These are phyloP conservation scores for Mycena leptocephala DNA, from an alignment of 768 basidiomycete genomes.

Conservation along the genomic window DNA sequence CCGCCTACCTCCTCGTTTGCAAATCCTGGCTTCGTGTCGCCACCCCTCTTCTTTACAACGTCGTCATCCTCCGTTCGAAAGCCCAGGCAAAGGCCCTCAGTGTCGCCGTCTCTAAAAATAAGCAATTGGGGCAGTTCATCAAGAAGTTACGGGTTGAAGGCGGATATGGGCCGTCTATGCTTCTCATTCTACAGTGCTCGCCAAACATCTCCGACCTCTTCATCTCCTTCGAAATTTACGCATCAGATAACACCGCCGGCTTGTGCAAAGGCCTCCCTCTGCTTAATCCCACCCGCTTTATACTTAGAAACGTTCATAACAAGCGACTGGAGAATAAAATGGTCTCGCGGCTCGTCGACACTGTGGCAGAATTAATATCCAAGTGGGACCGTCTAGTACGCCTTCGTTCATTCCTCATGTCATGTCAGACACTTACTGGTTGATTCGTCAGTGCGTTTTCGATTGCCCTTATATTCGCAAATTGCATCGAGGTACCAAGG, in stretches of 20 bases:
- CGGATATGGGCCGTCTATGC: not conserved
- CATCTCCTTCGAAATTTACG: not conserved
- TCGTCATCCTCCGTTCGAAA: slow-evolving; percentile 43
- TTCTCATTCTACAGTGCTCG: not conserved
- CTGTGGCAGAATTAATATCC: not conserved
- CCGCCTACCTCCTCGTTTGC: slow-evolving; percentile 40
- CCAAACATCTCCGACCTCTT: slow-evolving; percentile 1
- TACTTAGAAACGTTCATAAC: not conserved
- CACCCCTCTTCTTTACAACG: slow-evolving; percentile 44
- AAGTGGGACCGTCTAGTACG: slow-evolving; percentile 19
- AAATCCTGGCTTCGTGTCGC: slow-evolving; percentile 47
- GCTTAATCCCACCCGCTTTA: slow-evolving; percentile 21
- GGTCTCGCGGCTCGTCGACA: not conserved
- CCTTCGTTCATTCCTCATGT: not conserved
- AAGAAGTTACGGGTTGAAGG: not conserved
- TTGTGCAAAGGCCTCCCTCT: slow-evolving; percentile 18
- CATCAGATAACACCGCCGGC: slow-evolving; percentile 9
- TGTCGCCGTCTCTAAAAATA: slow-evolving; percentile 23
- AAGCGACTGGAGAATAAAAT: slow-evolving; percentile 9
- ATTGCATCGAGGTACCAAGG: not conserved
- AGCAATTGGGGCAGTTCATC: slow-evolving; percentile 20
- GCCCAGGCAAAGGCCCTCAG: slow-evolving; percentile 45
- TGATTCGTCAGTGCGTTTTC: not conserved
- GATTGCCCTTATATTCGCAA: not conserved
- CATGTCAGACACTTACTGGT: not conserved